Conservation (phyloP, 1,284 basidiomycete genomes). For the Cryptococcus sp. region DNA sequence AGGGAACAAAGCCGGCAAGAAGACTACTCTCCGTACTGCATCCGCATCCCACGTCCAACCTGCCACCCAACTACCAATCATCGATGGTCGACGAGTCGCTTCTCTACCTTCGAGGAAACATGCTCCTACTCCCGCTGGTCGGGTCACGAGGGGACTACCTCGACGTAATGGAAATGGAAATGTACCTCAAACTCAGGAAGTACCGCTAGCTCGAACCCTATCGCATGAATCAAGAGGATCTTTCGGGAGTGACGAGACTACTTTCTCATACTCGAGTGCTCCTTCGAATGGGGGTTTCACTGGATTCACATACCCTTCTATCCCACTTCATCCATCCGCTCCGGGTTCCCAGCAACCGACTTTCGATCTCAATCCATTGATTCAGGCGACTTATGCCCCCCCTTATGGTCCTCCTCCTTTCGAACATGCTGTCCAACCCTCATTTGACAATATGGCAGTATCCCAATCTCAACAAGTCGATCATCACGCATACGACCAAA, state of each 20-base stretch:
- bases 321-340: too few species aligned
- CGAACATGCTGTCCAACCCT: too few species aligned
- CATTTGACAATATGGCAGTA: too few species aligned
- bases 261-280: not conserved
- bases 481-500: too few species aligned
- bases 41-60: not conserved
- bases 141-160: not conserved
- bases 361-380: too few species aligned
- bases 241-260: not conserved
- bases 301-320: not conserved
- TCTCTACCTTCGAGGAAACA: conserved; percentile 6
- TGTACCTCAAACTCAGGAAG: too few species aligned
- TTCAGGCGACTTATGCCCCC: too few species aligned
- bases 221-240: not conserved
- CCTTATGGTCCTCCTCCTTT: too few species aligned
- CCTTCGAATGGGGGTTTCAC: not conserved
- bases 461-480: too few species aligned
- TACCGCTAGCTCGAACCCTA: not conserved
- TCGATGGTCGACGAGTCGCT: conserved; percentile 3
- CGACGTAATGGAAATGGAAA: not conserved
- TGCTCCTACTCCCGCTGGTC: not conserved
- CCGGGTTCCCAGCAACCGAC: too few species aligned
- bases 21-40: not conserved
- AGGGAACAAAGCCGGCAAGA: conserved; percentile 9
- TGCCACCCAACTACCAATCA: not conserved